These are phyloP conservation scores for Blastobotrys terrestris DNA, from an alignment of 805 yeast species.

Conservation along the genomic window DNA sequence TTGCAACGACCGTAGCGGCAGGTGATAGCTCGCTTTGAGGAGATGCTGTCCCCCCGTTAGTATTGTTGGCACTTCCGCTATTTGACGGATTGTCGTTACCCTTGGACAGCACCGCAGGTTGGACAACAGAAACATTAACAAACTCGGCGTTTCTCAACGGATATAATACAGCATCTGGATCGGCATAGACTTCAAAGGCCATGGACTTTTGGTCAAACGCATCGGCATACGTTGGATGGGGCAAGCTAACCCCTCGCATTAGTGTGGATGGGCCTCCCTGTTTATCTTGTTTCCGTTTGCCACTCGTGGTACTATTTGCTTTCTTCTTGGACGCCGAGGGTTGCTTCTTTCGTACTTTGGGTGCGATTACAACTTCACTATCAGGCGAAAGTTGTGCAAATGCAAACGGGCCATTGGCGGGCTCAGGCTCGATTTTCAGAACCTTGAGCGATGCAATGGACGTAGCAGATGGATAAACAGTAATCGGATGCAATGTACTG, in stretches of 20 bases:
- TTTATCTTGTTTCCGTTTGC: background rate
- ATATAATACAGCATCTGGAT: constrained; percentile 35
- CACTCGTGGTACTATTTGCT: background rate
- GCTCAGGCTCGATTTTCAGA: constrained; percentile 39
- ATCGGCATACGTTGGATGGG: constrained; percentile 33
- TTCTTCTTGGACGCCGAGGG: constrained; percentile 9
- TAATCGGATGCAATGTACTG: constrained; percentile 47
- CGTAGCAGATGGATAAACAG: constrained; percentile 65
- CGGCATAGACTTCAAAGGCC: constrained; percentile 41
- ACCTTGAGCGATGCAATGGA: constrained; percentile 54
- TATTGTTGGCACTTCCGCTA: constrained; percentile 1
- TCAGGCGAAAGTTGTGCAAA: constrained; percentile 53
- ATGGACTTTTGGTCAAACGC: constrained; percentile 19
- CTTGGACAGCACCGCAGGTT: background rate
- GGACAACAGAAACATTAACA: constrained; percentile 25
- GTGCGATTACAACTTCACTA: constrained; percentile 73
- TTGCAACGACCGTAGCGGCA: constrained; percentile 45
- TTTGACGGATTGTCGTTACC: background rate
- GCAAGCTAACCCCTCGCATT: constrained; percentile 50
- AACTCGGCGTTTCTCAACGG: constrained; percentile 30
- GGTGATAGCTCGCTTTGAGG: constrained; percentile 10
- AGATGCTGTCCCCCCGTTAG: constrained; percentile 1
- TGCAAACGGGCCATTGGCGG: constrained; percentile 17
- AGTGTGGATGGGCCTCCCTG: constrained; percentile 33
- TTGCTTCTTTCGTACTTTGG: constrained; percentile 37